Conservation (phyloP, 163 green algal genomes). For the Coccomyxa subellipsoidea region DNA sequence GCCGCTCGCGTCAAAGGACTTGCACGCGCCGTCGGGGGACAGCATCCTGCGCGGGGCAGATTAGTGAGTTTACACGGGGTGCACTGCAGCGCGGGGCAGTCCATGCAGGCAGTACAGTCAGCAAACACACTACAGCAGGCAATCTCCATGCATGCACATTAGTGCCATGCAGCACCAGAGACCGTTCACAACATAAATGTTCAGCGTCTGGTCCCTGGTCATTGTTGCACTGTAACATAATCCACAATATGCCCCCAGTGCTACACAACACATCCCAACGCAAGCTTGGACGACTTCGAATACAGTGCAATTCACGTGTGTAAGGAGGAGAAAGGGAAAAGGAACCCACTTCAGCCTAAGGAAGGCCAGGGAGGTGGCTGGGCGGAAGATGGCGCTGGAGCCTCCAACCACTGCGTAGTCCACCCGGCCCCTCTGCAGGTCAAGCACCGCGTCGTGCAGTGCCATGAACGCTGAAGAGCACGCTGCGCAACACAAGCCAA, state of each 20-base stretch:
- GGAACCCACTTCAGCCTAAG: slow-evolving; percentile 8
- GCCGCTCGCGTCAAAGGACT: slow-evolving; percentile 17
- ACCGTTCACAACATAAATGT: no score
- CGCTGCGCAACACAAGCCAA: background rate
- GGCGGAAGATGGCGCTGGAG: slow-evolving; percentile 7
- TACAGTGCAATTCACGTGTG: background rate
- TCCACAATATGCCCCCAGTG: no score
- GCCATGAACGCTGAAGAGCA: slow-evolving; percentile 17
- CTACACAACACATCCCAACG: no score
- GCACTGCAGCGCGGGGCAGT: no score
- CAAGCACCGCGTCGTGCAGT: slow-evolving; percentile 14
- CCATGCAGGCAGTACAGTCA: no score
- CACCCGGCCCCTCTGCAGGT: slow-evolving; percentile 8
- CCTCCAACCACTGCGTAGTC: slow-evolving; percentile 17
- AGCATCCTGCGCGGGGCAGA: slow-evolving; percentile 26
- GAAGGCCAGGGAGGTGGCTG: slow-evolving; percentile 13
- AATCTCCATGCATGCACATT: no score
- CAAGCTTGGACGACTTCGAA: no score
- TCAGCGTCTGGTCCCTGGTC: no score
- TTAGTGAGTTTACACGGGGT: no score
- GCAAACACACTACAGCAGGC: no score
- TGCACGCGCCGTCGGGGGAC: slow-evolving; percentile 21
- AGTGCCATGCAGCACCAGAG: no score
- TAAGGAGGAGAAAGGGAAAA: background rate
- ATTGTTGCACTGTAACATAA: no score